A percentile compares a stretch with the other conserved stretches of the same genome.
These are phyloP conservation scores for Pseudonectria foliicola DNA, from an alignment of 2,329 filamentous ascomycete genomes.

Conservation along the genomic window DNA sequence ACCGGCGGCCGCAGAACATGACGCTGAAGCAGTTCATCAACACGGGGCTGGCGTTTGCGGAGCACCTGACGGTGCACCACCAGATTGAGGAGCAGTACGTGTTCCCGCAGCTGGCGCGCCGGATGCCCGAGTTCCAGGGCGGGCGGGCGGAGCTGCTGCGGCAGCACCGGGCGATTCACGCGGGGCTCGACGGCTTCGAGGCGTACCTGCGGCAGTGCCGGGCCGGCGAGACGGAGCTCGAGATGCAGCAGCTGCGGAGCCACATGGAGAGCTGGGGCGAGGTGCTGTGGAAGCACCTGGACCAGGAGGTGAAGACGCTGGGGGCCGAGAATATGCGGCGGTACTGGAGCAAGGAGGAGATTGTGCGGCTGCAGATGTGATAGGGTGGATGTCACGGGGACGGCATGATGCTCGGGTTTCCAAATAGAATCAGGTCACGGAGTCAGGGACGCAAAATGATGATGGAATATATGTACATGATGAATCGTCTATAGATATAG, in stretches of 20 bases:
- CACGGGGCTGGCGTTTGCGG: conserved; percentile 61
- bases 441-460: too few species aligned
- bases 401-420: too few species aligned
- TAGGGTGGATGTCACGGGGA: too few species aligned
- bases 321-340: conserved; percentile 81
- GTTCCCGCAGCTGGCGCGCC: conserved; percentile 68
- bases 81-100: conserved; percentile 74
- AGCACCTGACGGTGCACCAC: conserved; percentile 70
- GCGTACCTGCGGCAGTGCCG: conserved; percentile 58
- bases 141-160: conserved; percentile 53
- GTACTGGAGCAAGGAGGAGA: conserved; percentile 74
- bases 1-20: conserved; percentile 55
- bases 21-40: conserved; percentile 62
- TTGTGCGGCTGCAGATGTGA: conserved; percentile 62
- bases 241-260: conserved; percentile 52
- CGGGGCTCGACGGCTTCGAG: conserved; percentile 61
- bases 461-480: conserved; percentile 5
- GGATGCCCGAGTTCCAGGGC: conserved; percentile 68
- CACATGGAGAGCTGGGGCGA: conserved; percentile 72
- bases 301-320: conserved; percentile 73
- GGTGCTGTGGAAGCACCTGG: conserved; percentile 76
- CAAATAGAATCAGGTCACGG: too few species aligned
- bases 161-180: conserved; percentile 75
- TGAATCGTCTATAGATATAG: neutral
- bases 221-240: conserved; percentile 53